Conservation (phyloP, 768 basidiomycete genomes). For the Podaxis carcinomalis region DNA sequence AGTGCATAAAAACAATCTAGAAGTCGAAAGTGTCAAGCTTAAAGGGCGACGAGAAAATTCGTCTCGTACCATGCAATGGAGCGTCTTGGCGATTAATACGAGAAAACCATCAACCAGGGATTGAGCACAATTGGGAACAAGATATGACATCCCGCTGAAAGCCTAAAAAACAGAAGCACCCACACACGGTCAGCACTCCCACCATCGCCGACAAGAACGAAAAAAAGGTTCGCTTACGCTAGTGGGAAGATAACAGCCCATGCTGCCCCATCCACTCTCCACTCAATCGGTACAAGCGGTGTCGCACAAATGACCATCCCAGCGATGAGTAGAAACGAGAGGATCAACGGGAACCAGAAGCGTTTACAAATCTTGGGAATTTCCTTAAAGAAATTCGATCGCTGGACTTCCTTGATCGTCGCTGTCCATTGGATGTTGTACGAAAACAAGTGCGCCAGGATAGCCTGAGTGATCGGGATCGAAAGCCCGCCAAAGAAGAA, state of each 20-base stretch:
- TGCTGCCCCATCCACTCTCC: constrained; percentile 48
- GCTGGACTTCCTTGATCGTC: constrained; percentile 78
- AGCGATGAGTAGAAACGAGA: constrained; percentile 51
- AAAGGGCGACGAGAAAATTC: background rate
- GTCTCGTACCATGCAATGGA: background rate
- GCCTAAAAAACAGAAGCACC: constrained; percentile 34
- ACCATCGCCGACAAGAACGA: background rate
- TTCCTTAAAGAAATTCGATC: constrained; percentile 88
- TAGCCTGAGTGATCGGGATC: constrained; percentile 64
- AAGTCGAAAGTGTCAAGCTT: no score
- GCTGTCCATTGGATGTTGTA: constrained; percentile 55
- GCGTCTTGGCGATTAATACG: constrained; percentile 31
- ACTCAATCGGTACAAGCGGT: constrained; percentile 46
- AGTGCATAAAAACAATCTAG: background rate
- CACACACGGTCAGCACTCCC: constrained; percentile 24
- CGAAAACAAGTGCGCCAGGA: constrained; percentile 61
- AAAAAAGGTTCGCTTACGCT: constrained; percentile 30
- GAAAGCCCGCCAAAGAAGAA: constrained; percentile 76
- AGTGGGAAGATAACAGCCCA: constrained; percentile 82
- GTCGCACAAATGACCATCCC: constrained; percentile 53
- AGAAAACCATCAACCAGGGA: constrained; percentile 67
- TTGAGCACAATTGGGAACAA: constrained; percentile 58
- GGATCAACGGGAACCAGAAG: constrained; percentile 54
- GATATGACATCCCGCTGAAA: constrained; percentile 61
- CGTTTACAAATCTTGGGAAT: constrained; percentile 78